Evolutionary conservation across 2,329 filamentous ascomycete species (phyloP), one percentile per base, ranked within the genome.

Genomic region (Herpomyces periplanetae): DNA sequence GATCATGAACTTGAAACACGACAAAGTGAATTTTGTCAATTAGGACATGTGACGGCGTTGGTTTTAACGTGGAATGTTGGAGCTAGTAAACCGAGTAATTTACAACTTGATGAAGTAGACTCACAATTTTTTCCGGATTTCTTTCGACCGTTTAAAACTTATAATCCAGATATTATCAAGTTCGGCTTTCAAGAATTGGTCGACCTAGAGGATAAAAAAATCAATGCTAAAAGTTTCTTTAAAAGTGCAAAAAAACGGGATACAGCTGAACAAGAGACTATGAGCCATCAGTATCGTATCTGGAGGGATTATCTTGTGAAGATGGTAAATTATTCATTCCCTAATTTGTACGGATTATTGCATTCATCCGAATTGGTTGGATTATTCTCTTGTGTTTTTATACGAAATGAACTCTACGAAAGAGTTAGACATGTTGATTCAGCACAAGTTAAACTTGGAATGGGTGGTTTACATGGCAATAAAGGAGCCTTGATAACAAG

Each of bases 141-240:
- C 8, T 45, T 96, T 11, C 52, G 60, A 26, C n/a, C n/a, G n/a
- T n/a, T n/a, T n/a, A n/a, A n/a, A n/a, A 53, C 51, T n/a, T 59
- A 63, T 25, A 51, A 61, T 15, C 57, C 63, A 4, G 80, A 91
- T 28, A 71, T 96, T 19, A 41, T 91, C 2, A 54, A 91, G 1
- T 96, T 96, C 43, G 75, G 73, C 1, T 96, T 96, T 36, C 80
- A 96, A 37, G 80, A 96, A 38, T 49, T 96, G n/a, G 80, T 96
- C 3, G 80, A 96, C 32, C 46, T 96, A 4, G 80, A 96, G 36
- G 68, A 96, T 40, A 91, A 91, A 42, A 84, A 73, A 28, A 64
- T 84, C 19, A 91, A 75, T 10, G 80, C 80, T n/a, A 88, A 80
- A 40, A 69, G 66, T 21, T 58, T 91, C 28, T 61, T 91, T 34